Percentiles rank a stretch among this genome's conserved stretches.
phyloP scores from a whole-genome alignment of 1,139 yeast species.

The Candida tetrigidarum region DNA sequence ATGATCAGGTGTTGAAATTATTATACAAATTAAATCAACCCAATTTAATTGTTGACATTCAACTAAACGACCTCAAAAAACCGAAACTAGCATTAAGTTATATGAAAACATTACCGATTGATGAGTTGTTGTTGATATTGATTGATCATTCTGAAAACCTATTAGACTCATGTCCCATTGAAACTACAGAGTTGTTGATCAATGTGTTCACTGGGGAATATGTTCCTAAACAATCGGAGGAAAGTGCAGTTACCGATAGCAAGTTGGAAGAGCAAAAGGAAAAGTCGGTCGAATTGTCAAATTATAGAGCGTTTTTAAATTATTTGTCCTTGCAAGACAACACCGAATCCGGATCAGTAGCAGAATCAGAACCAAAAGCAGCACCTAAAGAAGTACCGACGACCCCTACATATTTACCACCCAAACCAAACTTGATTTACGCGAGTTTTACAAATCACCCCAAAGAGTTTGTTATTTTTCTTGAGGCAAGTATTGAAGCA shows the following conservation, averaged over 20 bases:
- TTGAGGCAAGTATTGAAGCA: conserved; percentile 88
- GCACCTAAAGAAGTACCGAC: no score
- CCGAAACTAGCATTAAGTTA: conserved; percentile 67
- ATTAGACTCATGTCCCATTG: conserved; percentile 72
- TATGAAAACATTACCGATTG: conserved; percentile 71
- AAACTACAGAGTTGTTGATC: conserved; percentile 80
- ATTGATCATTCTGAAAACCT: conserved; percentile 68
- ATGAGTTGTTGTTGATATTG: conserved; percentile 76
- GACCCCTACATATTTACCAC: conserved; percentile 86
- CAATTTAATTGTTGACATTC: conserved; percentile 75
- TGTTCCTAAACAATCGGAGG: conserved; percentile 38
- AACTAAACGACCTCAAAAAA: conserved; percentile 61
- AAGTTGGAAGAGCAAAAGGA: conserved; percentile 15
- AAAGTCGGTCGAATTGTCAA: conserved; percentile 46
- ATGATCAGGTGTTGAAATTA: conserved; percentile 67
- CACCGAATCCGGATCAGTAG: conserved; percentile 16
- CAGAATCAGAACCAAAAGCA: conserved; percentile 15
- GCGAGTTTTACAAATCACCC: conserved; percentile 85
- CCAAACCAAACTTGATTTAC: conserved; percentile 85
- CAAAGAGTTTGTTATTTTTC: conserved; percentile 86
- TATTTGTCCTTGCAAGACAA: conserved; percentile 52
- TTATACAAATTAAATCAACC: conserved; percentile 78
- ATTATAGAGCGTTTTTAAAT: conserved; percentile 71
- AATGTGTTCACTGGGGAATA: conserved; percentile 90
- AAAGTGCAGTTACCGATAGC: conserved; percentile 14